phyloP scores from a whole-genome alignment of 176 grass and related monocot genomes.

The Poa annua region DNA sequence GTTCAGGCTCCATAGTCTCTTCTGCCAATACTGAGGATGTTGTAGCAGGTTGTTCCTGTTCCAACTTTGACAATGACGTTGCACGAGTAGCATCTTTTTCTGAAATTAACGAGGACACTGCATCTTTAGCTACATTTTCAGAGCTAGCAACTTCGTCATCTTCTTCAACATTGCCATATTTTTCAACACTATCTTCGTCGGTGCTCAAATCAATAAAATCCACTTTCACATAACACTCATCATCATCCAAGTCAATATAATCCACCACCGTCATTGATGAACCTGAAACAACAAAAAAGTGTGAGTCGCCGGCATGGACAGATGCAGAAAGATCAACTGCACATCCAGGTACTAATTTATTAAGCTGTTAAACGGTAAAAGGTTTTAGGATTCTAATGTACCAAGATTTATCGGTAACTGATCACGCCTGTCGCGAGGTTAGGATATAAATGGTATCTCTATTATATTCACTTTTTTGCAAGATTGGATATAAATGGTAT shows the following conservation, averaged over 20 bases:
- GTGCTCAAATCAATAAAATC: background rate
- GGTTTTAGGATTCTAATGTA: background rate
- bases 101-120: background rate
- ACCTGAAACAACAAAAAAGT: conserved; percentile 13
- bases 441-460: too few species aligned
- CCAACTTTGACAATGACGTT: background rate
- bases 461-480: too few species aligned
- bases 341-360: background rate
- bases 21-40: background rate
- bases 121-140: background rate
- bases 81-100: background rate
- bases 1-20: background rate
- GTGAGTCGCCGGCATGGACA: background rate
- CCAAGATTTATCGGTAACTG: too few species aligned
- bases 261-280: background rate
- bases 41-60: background rate
- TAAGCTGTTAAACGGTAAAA: background rate
- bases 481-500: too few species aligned
- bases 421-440: too few species aligned
- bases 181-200: background rate
- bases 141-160: background rate
- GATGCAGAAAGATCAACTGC: background rate
- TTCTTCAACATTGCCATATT: background rate
- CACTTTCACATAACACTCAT: conserved; percentile 7
- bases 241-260: conserved; percentile 2